These are phyloP conservation scores for Zanthoxylum bungeanum DNA, from an alignment of 345 rosid species.

Conservation along the genomic window DNA sequence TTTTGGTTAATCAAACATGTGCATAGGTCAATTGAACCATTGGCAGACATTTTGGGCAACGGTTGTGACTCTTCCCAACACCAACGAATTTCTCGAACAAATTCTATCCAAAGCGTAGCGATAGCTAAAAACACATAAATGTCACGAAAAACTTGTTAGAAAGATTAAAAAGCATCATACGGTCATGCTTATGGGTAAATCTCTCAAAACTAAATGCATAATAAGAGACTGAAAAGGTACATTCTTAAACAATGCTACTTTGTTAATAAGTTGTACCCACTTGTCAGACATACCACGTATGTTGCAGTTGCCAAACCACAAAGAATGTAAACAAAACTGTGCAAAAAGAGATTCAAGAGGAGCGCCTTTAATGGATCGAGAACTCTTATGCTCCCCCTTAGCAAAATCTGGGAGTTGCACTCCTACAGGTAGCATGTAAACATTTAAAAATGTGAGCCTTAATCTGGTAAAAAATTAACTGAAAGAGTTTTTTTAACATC, in stretches of 20 bases:
- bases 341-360: conserved; percentile 77
- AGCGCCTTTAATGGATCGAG: conserved; percentile 88
- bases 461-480: not conserved
- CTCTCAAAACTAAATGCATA: not conserved
- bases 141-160: conserved; percentile 8
- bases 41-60: conserved; percentile 62
- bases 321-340: conserved; percentile 76
- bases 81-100: conserved; percentile 96
- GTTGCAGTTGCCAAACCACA: conserved; percentile 94
- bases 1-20: conserved; percentile 91
- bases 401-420: conserved; percentile 42
- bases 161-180: conserved; percentile 1
- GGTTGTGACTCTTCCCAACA: conserved; percentile 96
- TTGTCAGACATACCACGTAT: conserved; percentile 68
- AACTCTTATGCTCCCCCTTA: conserved; percentile 60
- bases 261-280: not conserved
- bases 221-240: not conserved
- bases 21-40: conserved; percentile 73
- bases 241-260: not conserved
- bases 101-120: conserved; percentile 89
- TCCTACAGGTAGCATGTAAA: conserved; percentile 42
- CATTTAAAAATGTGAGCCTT: not conserved
- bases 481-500: not conserved
- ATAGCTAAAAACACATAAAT: conserved; percentile 54
- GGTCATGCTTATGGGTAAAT: not conserved